Conservation (phyloP, 148 eudicot genomes). For the Bassia scoparia region DNA sequence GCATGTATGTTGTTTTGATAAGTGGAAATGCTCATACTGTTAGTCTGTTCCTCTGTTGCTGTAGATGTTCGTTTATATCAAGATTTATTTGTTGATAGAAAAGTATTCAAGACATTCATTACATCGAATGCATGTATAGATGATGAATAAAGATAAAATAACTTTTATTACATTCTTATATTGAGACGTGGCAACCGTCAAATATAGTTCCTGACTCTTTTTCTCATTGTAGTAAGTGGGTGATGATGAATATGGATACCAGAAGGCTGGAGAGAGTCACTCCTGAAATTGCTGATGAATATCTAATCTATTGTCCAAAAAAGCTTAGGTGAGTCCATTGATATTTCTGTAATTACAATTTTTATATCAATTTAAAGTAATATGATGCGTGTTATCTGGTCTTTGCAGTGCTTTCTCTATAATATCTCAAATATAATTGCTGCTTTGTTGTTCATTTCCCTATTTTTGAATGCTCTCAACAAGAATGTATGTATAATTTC, state of each 20-base stretch:
- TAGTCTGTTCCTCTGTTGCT: too few relatives aligned
- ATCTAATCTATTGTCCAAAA: slow-evolving; percentile 53
- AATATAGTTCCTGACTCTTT: slow-evolving; percentile 11
- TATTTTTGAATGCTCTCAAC: not conserved
- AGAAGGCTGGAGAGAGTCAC: slow-evolving; percentile 76
- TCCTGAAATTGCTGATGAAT: slow-evolving; percentile 72
- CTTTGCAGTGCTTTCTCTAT: not conserved
- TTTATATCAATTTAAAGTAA: not conserved
- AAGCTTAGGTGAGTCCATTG: slow-evolving; percentile 49
- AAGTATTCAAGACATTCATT: not conserved
- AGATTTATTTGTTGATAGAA: not conserved
- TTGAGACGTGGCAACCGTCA: not conserved
- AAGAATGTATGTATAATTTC: not conserved
- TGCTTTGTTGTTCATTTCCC: not conserved
- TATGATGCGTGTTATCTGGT: not conserved
- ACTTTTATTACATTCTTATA: not conserved
- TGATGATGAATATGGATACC: slow-evolving; percentile 97
- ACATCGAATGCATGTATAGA: not conserved
- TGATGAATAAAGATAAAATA: too few relatives aligned
- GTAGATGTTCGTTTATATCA: not conserved
- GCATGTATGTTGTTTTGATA: not conserved
- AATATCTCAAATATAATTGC: not conserved
- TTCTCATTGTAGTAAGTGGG: slow-evolving; percentile 73
- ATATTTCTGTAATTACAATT: not conserved
- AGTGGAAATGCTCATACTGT: not conserved